Evolutionary conservation across 2,329 filamentous ascomycete genomes (phyloP).

Genomic region (Neopestalotiopsis rosae): DNA sequence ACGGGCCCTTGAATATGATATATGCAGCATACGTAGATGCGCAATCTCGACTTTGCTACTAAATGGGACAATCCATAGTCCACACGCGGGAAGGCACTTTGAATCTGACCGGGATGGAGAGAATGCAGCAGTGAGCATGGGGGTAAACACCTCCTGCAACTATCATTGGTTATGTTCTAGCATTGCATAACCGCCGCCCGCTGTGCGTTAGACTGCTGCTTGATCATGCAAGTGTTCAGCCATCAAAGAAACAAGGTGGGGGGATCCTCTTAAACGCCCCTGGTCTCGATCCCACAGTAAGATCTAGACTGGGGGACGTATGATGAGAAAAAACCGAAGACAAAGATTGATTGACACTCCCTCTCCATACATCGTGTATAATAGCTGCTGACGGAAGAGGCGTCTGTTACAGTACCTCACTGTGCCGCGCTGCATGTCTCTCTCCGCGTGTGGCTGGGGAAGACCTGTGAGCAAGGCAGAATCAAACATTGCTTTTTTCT

Average conservation of each 20-base stretch:
- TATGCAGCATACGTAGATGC: not conserved
- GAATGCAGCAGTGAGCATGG: constrained; percentile 21
- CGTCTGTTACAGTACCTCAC: not conserved
- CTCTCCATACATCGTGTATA: not conserved
- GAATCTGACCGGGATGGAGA: constrained; percentile 1
- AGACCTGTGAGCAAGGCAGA: not conserved
- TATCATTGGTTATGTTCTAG: constrained; percentile 35
- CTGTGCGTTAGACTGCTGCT: constrained; percentile 41
- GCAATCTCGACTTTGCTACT: not conserved
- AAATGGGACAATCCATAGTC: not conserved
- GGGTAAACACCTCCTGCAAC: constrained; percentile 31
- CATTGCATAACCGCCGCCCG: constrained; percentile 44
- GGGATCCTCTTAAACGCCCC: not conserved
- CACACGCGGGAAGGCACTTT: not conserved
- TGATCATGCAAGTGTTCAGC: constrained; percentile 40
- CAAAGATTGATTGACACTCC: no score
- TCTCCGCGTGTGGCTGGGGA: not conserved
- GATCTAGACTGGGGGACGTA: constrained; percentile 6
- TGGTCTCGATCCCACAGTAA: constrained; percentile 21
- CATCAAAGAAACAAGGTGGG: constrained; percentile 21
- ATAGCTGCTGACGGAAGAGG: constrained; percentile 10
- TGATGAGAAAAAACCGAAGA: no score
- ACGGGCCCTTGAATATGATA: no score
- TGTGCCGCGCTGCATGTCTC: constrained; percentile 6
- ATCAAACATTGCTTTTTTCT: not conserved